Percentiles rank a stretch among this genome's conserved stretches.
Conservation (phyloP, 139 green algal species). For the Chlamydomonas incerta region DNA sequence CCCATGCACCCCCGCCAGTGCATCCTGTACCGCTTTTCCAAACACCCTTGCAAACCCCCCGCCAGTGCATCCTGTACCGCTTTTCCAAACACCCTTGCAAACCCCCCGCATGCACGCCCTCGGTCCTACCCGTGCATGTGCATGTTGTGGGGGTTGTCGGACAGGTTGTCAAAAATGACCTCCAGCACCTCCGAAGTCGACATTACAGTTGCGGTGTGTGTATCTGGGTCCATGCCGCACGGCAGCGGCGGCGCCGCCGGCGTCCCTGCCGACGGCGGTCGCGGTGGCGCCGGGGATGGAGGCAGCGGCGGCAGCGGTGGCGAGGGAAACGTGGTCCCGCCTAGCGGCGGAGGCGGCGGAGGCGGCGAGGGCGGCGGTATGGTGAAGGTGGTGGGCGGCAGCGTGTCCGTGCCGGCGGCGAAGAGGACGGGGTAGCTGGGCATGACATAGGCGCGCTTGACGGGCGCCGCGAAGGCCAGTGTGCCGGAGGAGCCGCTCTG, state of each 20-base stretch:
- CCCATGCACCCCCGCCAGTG: too few species aligned
- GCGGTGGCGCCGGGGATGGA: too few species aligned
- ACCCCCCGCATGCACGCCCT: too few species aligned
- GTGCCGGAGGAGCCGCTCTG: neutral
- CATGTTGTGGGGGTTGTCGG: neutral
- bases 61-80: too few species aligned
- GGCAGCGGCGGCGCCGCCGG: neutral
- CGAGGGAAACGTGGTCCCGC: neutral
- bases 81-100: too few species aligned
- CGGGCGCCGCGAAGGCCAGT: neutral
- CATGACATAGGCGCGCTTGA: neutral
- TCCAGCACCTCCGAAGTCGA: neutral
- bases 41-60: too few species aligned
- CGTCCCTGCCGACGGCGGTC: neutral
- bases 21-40: too few species aligned
- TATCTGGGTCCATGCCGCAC: neutral
- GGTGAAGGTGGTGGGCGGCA: neutral
- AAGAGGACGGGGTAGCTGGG: neutral
- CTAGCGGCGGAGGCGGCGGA: neutral
- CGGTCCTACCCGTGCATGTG: slow-evolving; percentile 16
- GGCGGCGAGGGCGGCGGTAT: neutral
- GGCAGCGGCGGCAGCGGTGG: neutral
- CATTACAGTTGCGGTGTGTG: neutral
- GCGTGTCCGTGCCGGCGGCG: neutral
- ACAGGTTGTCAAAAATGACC: neutral